These are phyloP conservation scores for Carex littledalei DNA, from an alignment of 176 grass and related monocot species.

Conservation along the genomic window DNA sequence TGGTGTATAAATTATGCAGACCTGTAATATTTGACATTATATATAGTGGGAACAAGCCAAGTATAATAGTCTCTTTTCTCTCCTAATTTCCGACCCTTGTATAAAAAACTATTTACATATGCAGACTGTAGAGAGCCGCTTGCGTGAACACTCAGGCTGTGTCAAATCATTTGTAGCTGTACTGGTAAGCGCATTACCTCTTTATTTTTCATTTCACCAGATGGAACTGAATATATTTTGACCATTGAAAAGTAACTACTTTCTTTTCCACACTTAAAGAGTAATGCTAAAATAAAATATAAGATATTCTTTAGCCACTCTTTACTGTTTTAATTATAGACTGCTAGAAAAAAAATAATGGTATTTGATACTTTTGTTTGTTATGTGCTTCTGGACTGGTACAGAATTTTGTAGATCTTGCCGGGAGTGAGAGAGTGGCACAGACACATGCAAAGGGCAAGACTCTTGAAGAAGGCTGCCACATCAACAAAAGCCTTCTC, in stretches of 20 bases:
- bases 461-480: constrained; percentile 86
- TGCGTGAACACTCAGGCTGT: constrained; percentile 77
- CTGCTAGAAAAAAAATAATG: not conserved
- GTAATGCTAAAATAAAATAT: not conserved
- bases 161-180: constrained; percentile 93
- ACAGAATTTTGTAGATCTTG: constrained; percentile 99
- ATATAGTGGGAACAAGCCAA: not conserved
- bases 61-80: not conserved
- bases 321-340: not conserved
- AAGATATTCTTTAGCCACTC: not conserved
- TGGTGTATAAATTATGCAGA: not conserved
- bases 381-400: constrained; percentile 1
- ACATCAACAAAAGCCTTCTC: constrained; percentile 89
- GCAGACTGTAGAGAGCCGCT: constrained; percentile 74
- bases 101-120: not conserved
- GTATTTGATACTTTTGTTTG: constrained; percentile 19
- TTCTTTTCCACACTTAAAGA: not conserved
- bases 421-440: constrained; percentile 87
- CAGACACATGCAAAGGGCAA: constrained; percentile 90
- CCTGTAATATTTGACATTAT: not conserved
- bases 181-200: constrained; percentile 45
- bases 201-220: not conserved
- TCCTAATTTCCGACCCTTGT: not conserved
- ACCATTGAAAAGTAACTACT: not conserved
- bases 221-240: not conserved